Evolutionary conservation across 805 yeast species (phyloP).

Genomic region (Cyberlindnera mrakii): DNA sequence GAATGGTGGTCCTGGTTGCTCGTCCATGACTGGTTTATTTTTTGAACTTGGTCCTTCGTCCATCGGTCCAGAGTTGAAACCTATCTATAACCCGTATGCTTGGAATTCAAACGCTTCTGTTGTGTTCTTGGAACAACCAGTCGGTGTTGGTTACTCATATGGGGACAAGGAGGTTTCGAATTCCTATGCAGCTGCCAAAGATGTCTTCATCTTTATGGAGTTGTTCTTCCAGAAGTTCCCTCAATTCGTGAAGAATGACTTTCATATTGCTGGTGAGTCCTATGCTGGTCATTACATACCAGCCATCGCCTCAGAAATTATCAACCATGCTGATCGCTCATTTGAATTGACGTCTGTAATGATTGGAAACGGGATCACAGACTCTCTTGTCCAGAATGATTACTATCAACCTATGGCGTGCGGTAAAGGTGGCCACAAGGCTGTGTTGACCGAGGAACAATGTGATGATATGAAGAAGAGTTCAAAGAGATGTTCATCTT

Average conservation of each 20-base stretch:
- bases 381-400: slow-evolving; percentile 70
- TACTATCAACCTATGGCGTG: slow-evolving; percentile 93
- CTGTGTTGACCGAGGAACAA: slow-evolving; percentile 63
- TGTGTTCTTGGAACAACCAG: slow-evolving; percentile 90
- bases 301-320: slow-evolving; percentile 51
- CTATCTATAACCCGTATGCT: slow-evolving; percentile 74
- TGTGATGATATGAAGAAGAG: slow-evolving; percentile 59
- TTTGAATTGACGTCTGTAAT: slow-evolving; percentile 71
- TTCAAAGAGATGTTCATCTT: slow-evolving; percentile 58
- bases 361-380: slow-evolving; percentile 92
- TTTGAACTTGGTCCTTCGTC: slow-evolving; percentile 90
- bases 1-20: slow-evolving; percentile 96
- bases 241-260: slow-evolving; percentile 47
- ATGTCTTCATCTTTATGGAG: slow-evolving; percentile 78
- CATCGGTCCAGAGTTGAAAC: slow-evolving; percentile 56
- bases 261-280: slow-evolving; percentile 82
- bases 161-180: slow-evolving; percentile 56
- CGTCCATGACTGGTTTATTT: slow-evolving; percentile 82
- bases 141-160: slow-evolving; percentile 86
- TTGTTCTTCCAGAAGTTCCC: slow-evolving; percentile 84
- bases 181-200: slow-evolving; percentile 81
- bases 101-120: slow-evolving; percentile 93
- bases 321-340: slow-evolving; percentile 38
- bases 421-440: slow-evolving; percentile 77
- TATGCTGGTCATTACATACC: slow-evolving; percentile 85